Base-by-base conservation (phyloP, 257 asterid species). In the Solanum sejunctum region DNA sequence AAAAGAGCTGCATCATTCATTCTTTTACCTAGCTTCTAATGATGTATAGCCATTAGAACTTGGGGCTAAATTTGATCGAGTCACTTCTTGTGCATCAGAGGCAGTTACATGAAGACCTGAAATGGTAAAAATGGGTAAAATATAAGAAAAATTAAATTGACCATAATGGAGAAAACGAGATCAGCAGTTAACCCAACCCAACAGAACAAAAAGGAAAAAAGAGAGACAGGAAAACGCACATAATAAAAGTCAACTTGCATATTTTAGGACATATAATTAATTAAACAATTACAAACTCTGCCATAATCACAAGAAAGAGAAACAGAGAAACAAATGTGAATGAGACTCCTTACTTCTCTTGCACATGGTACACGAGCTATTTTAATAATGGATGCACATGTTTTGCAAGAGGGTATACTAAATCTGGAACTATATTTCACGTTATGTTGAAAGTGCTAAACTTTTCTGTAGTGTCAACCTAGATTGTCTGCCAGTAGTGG, bases 21-120 rank as follows among this genome's bases (percentile, higher is more conserved):
- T 61, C 32, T 83, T 85, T 90, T 87, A 94, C 98, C 98, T 90
- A 57, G 91, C 79, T 72, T 91, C 89, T 84, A 90, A 88, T 15
- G 90, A 45, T 23, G 88, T 75, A 85, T 63, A 83, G 47, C 91
- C 91, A 86, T 92, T 88, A 52, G 61, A 82, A 57, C 64, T 84
- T 84, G 77, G 89, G 55, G 71, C 86, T 86, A 52, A 85, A 26
- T 82, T 88, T 73, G 60, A 10, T 87, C 75, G 83, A 66, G 84
- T 61, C 82, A 58, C 75, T 81, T 86, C 89, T n/a, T 85, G 80
- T 45, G 80, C 88, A 16, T 82, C 84, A 39, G 88, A 77, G 81
- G 88, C 93, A 78, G 88, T 87, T 20, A 58, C 81, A 67, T 57
- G 80, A 85, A 85, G 72, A 32, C 84, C 86, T 75, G 86, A 72